Base-by-base conservation (phyloP, 2,329 filamentous ascomycete species). In the Exophiala calicioides region DNA sequence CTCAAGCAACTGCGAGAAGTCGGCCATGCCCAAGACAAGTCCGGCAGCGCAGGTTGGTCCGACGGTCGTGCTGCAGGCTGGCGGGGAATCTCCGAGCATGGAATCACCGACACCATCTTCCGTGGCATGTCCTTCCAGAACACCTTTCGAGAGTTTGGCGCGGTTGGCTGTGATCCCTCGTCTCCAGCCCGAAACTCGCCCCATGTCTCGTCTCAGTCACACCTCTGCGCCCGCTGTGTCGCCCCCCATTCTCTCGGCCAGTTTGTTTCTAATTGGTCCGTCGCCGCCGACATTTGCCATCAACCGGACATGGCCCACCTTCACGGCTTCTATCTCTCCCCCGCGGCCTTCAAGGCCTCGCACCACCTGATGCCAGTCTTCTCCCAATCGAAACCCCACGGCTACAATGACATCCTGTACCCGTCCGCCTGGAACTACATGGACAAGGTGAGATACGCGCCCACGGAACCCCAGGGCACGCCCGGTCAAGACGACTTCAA, bases 351-450 rank as follows among this genome's bases (percentile, higher is more conserved):
- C 53, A 78, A 80, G 37, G 78, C 82, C 0, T 77, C 84, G 1
- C 77, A 80, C 51, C 74, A 83, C 15, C 73, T 93, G 3, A 67
- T 86, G 2, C 88, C 88, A 0, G 71, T 93, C 8, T 93, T 93
- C 67, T 86, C 86, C 52, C 77, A 86, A 47, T 84, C 81, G 37
- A 89, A 88, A 58, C 80, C 84, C 1, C 74, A 79, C 33, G 82
- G 82, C 3, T 91, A 87, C 67, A 81, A 78, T 53, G 88, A 94
- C 62, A 87, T 94, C 24, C 67, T 90, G 16, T 85, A 90, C 41
- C 88, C 88, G 0, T 72, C 76, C 58, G 65, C 77, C 0, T 81
- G 78, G 78, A 81, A 81, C 57, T 83, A 82, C 54, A 65, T 80
- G 49, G 76, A 79, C 50, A 81, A 81, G 60, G 73, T 72, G 9